These are phyloP conservation scores for Penicillium concentricum DNA, from an alignment of 2,329 filamentous ascomycete species.

Conservation along the genomic window DNA sequence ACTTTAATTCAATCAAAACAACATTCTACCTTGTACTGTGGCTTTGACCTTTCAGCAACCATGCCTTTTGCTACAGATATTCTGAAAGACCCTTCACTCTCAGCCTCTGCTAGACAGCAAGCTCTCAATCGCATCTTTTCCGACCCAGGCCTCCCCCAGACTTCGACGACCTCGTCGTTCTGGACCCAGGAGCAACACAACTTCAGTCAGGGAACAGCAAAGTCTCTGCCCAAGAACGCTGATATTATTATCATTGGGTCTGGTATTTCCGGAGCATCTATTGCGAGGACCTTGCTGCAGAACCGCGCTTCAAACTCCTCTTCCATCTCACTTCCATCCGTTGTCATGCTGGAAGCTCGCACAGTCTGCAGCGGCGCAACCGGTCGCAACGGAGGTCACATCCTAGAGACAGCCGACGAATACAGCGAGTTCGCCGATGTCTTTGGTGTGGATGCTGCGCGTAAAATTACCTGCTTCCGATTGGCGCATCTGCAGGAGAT, in stretches of 20 bases:
- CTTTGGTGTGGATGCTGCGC: conserved; percentile 22
- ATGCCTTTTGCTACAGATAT: conserved; percentile 26
- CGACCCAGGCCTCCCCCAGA: conserved; percentile 27
- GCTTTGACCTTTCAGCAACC: background rate
- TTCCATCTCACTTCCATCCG: background rate
- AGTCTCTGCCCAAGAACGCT: conserved; percentile 22
- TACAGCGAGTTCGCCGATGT: conserved; percentile 19
- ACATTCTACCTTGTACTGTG: too few relatives aligned
- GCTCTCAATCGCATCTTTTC: conserved; percentile 25
- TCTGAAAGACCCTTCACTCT: conserved; percentile 18
- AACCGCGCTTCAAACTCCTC: background rate
- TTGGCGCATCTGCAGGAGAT: conserved; percentile 26
- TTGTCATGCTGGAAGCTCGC: conserved; percentile 34
- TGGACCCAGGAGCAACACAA: conserved; percentile 29
- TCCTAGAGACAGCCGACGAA: conserved; percentile 28
- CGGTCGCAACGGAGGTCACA: conserved; percentile 36
- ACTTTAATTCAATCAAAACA: background rate
- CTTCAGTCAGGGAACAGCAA: conserved; percentile 20
- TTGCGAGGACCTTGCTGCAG: conserved; percentile 26
- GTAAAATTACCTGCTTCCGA: conserved; percentile 23
- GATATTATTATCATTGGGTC: conserved; percentile 35
- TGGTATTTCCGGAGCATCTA: conserved; percentile 28
- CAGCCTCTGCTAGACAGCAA: conserved; percentile 19
- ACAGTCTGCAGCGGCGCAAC: conserved; percentile 34
- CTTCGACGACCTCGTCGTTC: conserved; percentile 34